These are phyloP conservation scores for Ascochyta rabiei DNA, from an alignment of 2,329 filamentous ascomycete genomes.

Conservation along the genomic window DNA sequence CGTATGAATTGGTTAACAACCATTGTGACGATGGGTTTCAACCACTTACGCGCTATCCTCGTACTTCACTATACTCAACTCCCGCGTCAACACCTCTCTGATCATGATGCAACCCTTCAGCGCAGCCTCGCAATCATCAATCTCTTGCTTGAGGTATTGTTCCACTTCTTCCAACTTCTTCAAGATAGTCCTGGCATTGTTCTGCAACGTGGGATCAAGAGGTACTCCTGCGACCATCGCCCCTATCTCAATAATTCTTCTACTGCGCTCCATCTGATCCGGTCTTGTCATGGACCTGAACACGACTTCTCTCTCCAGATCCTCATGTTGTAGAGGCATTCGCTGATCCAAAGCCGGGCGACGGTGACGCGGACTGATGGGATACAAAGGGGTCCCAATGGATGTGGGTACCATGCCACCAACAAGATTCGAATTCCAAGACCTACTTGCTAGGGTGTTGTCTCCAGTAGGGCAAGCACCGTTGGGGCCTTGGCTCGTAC, in stretches of 20 bases:
- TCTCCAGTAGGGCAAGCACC: neutral
- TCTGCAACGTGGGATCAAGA: conserved; percentile 8
- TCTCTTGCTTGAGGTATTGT: conserved; percentile 16
- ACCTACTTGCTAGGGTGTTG: conserved; percentile 8
- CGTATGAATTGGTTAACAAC: neutral
- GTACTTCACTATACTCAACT: neutral
- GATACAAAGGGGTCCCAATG: conserved; percentile 24
- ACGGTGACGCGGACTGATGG: neutral
- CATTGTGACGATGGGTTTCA: too few relatives aligned
- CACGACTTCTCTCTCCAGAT: neutral
- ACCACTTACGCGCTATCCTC: neutral
- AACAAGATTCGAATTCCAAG: conserved; percentile 10
- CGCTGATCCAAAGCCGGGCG: neutral
- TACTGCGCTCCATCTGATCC: conserved; percentile 25
- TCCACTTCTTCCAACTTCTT: conserved; percentile 29
- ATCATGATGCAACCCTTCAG: conserved; percentile 29
- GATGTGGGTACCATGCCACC: conserved; percentile 15
- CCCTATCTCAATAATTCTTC: conserved; percentile 39
- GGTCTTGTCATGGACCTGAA: conserved; percentile 32
- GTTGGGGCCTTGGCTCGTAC: neutral
- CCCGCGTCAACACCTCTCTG: conserved; percentile 17
- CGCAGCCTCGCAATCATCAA: conserved; percentile 18
- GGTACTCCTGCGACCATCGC: conserved; percentile 29
- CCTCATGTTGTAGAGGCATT: neutral
- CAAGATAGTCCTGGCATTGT: neutral